These are phyloP conservation scores for Nakataea oryzae DNA, from an alignment of 2,329 filamentous ascomycete genomes.

Conservation along the genomic window DNA sequence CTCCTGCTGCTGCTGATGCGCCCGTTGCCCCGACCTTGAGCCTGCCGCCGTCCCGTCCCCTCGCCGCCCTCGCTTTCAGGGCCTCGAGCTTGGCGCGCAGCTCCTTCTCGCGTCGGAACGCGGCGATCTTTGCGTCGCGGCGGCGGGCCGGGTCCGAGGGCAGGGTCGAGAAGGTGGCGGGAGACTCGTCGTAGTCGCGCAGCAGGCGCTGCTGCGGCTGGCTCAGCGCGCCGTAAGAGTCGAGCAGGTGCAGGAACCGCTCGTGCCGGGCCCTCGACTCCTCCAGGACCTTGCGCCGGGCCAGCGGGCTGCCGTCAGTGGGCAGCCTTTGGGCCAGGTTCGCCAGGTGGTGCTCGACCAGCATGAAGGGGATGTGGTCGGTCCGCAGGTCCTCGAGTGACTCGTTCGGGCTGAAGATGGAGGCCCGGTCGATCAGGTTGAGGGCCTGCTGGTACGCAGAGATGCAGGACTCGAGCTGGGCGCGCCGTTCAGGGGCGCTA, in stretches of 20 bases:
- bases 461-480: constrained; percentile 57
- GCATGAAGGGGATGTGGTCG: constrained; percentile 74
- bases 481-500: constrained; percentile 54
- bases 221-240: constrained; percentile 66
- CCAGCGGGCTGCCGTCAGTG: constrained; percentile 30
- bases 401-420: constrained; percentile 88
- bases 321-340: constrained; percentile 65
- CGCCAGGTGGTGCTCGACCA: constrained; percentile 67
- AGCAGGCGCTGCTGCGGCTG: constrained; percentile 57
- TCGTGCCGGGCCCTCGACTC: constrained; percentile 64
- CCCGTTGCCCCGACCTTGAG: background rate
- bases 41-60: background rate
- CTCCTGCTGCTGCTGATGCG: constrained; percentile 5
- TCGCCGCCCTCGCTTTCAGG: constrained; percentile 28
- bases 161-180: constrained; percentile 62
- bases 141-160: constrained; percentile 55
- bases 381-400: constrained; percentile 77
- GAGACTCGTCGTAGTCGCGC: constrained; percentile 62
- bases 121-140: constrained; percentile 74
- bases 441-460: constrained; percentile 64
- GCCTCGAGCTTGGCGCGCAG: constrained; percentile 70
- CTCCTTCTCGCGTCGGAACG: constrained; percentile 77
- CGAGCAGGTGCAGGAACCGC: constrained; percentile 63
- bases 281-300: constrained; percentile 53
- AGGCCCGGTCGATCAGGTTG: constrained; percentile 56